Evolutionary conservation across 805 yeast genomes (phyloP).

Genomic region (Pichia thaimueangensis): DNA sequence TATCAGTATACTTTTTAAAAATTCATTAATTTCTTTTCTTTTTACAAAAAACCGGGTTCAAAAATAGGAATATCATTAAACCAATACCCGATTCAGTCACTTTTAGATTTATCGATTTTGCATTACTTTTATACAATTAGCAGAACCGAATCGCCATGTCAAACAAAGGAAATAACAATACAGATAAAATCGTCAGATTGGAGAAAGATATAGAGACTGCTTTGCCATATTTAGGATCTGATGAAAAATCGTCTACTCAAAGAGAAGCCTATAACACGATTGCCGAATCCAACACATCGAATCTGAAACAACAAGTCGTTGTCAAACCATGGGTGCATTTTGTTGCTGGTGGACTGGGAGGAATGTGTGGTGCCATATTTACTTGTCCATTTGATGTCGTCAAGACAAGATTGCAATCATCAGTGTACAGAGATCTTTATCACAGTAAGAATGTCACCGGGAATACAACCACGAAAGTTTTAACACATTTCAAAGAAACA

Average conservation of each 20-base stretch:
- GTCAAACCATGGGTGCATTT: conserved; percentile 68
- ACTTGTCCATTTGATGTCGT: conserved; percentile 97
- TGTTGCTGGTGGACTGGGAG: conserved; percentile 91
- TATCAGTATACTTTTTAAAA: no score
- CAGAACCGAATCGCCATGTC: not conserved
- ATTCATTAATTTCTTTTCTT: no score
- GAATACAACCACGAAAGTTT: conserved; percentile 17
- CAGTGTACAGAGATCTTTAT: conserved; percentile 61
- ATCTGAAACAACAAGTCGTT: conserved; percentile 5
- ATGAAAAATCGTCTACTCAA: conserved; percentile 59
- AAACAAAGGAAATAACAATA: not conserved
- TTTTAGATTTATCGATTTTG: no score
- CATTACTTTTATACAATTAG: no score
- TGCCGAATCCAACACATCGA: conserved; percentile 12
- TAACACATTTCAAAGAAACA: conserved; percentile 78
- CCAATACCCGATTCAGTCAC: no score
- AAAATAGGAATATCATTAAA: no score
- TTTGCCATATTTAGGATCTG: conserved; percentile 58
- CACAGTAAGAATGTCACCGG: conserved; percentile 27
- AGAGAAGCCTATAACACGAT: conserved; percentile 30
- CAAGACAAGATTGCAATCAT: conserved; percentile 90
- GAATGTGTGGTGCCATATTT: conserved; percentile 93
- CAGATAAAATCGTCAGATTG: not conserved
- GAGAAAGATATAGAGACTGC: conserved; percentile 35
- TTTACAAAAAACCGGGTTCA: no score